These are phyloP conservation scores for Pythium diclinum DNA, from an alignment of 352 stramenopile genomes.

Conservation along the genomic window DNA sequence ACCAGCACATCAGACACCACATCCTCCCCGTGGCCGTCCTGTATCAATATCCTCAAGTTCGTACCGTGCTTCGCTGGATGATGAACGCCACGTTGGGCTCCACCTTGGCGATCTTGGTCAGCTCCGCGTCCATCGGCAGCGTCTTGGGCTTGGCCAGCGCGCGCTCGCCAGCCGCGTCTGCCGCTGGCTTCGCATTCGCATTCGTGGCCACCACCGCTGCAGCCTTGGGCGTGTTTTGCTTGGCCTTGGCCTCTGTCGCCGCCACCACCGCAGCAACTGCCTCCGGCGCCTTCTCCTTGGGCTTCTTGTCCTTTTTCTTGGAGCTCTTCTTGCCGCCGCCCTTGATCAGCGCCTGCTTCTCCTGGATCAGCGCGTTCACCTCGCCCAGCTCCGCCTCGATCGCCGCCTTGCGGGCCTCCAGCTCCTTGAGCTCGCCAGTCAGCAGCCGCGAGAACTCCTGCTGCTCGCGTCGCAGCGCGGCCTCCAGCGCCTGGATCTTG, in stretches of 20 bases:
- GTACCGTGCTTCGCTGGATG: constrained; percentile 83
- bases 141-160: constrained; percentile 34
- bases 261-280: constrained; percentile 17
- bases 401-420: constrained; percentile 47
- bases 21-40: too few relatives aligned
- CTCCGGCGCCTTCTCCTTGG: constrained; percentile 24
- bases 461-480: constrained; percentile 70
- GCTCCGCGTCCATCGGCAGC: constrained; percentile 64
- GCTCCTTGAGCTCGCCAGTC: constrained; percentile 62
- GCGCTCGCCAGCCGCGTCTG: constrained; percentile 10
- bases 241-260: background rate
- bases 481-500: constrained; percentile 79
- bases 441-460: constrained; percentile 59
- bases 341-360: constrained; percentile 58
- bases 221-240: constrained; percentile 12
- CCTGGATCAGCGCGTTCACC: constrained; percentile 53
- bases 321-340: constrained; percentile 3
- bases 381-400: constrained; percentile 44
- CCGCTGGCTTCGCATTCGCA: constrained; percentile 12
- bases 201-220: background rate
- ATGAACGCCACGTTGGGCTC: constrained; percentile 82
- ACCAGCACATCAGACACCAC: background rate
- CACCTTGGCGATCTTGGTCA: constrained; percentile 61
- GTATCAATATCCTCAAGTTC: background rate
- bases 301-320: constrained; percentile 38